phyloP scores from a whole-genome alignment of 208 protist genomes.

The Leishmania aethiopica region DNA sequence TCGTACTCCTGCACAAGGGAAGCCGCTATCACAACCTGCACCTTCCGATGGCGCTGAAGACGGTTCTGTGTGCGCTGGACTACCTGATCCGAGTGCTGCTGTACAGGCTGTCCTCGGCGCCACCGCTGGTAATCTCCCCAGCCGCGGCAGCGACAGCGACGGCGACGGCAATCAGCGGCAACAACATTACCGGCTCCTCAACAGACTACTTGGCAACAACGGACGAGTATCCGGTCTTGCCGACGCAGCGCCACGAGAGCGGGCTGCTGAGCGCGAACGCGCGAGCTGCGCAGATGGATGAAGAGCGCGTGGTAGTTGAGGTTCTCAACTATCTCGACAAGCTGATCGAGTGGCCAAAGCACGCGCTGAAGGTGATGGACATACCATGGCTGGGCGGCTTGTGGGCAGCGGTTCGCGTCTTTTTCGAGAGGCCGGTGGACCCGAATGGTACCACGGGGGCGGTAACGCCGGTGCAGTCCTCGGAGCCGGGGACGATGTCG shows the following conservation, averaged over 20 bases:
- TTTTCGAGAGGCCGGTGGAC: conserved; percentile 37
- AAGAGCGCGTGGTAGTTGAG: conserved; percentile 54
- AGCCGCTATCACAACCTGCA: conserved; percentile 36
- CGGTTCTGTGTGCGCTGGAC: conserved; percentile 43
- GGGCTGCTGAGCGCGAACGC: neutral
- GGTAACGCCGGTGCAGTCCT: neutral
- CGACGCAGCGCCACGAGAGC: conserved; percentile 19
- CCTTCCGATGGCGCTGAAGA: conserved; percentile 43
- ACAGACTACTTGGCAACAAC: neutral
- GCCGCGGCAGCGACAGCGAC: conserved; percentile 7
- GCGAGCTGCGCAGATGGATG: conserved; percentile 16
- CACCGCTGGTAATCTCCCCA: neutral
- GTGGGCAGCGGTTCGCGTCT: conserved; percentile 58
- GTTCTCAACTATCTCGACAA: conserved; percentile 83
- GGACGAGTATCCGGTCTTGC: neutral
- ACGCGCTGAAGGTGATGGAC: conserved; percentile 61
- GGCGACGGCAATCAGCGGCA: neutral
- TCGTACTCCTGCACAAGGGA: conserved; percentile 33
- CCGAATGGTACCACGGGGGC: conserved; percentile 1
- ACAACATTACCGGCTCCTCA: neutral
- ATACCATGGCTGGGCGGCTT: conserved; percentile 84
- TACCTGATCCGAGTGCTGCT: conserved; percentile 34
- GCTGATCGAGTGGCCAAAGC: conserved; percentile 69
- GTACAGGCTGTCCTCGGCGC: conserved; percentile 4
- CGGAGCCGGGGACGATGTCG: neutral